Percentiles rank a stretch among this genome's conserved stretches.
These are phyloP conservation scores for Hypoxylon rubiginosum DNA, from an alignment of 2,329 filamentous ascomycete species.

Conservation along the genomic window DNA sequence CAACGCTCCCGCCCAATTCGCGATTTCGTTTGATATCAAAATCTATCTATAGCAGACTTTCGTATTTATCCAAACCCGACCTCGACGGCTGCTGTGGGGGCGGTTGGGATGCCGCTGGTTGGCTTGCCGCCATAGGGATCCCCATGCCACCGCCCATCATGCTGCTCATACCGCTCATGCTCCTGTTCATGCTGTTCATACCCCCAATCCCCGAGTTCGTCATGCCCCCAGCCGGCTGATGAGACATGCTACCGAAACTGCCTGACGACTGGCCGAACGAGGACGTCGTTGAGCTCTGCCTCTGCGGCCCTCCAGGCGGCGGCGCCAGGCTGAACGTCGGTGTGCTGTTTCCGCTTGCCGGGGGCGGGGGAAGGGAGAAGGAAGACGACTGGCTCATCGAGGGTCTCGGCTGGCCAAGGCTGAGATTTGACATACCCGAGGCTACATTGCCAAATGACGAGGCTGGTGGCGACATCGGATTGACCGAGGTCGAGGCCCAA, in stretches of 20 bases:
- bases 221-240: constrained; percentile 42
- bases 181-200: constrained; percentile 45
- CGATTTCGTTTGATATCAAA: background rate
- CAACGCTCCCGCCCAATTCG: background rate
- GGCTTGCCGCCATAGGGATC: constrained; percentile 23
- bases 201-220: constrained; percentile 37
- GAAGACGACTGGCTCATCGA: constrained; percentile 58
- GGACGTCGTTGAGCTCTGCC: constrained; percentile 41
- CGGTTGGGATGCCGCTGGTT: constrained; percentile 21
- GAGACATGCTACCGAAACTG: constrained; percentile 36
- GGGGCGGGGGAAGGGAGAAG: constrained; percentile 71
- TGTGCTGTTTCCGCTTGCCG: constrained; percentile 51
- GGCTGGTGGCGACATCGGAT: constrained; percentile 52
- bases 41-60: constrained; percentile 69
- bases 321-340: constrained; percentile 63
- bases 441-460: constrained; percentile 56
- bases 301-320: constrained; percentile 56
- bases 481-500: constrained; percentile 60
- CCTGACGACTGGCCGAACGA: constrained; percentile 47
- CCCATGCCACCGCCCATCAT: constrained; percentile 36
- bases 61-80: constrained; percentile 75
- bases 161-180: constrained; percentile 47
- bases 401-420: constrained; percentile 60
- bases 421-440: constrained; percentile 63
- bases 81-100: constrained; percentile 48